Base-by-base conservation (phyloP, 805 yeast genomes). In the Myxozyma nipponensis region DNA sequence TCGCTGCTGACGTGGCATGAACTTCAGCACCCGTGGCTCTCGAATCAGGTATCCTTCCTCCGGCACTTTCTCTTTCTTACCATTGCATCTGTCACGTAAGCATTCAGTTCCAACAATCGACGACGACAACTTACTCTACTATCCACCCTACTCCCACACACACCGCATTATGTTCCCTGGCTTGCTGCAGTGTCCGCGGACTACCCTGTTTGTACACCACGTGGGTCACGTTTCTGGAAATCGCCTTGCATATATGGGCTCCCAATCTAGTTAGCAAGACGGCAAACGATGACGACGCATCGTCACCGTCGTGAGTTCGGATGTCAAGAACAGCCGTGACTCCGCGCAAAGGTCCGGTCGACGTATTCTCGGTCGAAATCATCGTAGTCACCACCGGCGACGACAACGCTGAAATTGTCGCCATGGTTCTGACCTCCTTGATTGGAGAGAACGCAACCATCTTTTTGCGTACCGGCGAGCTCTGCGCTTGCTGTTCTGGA, bases 91-190 rank as follows among this genome's bases (percentile, higher is more conserved):
- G 32, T 13, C 23, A 22, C 23, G 42, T 22, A 24, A 17, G 25
- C 7, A 17, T 46, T 23, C 34, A 30, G 30, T 6, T n/a, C 35
- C 24, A 22, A 43, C 18, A 41, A n/a, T n/a, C n/a, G n/a, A n/a
- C n/a, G n/a, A n/a, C n/a, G n/a, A n/a, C n/a, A 23, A 43, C 52
- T 45, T 45, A 49, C 54, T 51, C 59, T 25, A 59, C 46, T 18
- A 59, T 42, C 62, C 62, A 59, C 15, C 48, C 44, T 24, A 59
- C 46, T 9, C 44, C 36, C 3, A 58, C 39, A 30, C 61, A 55
- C 5, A 15, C 24, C 1, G 46, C 36, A 3, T 37, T 30, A 39
- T 42, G 30, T n/a, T 42, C 39, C 25, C 35, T 37, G 9, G 62
- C 58, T 21, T 18, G 15, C 21, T 40, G 46, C 21, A 49, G 26